Conservation (phyloP, 306 rosid species). For the Canavalia ensiformis region DNA sequence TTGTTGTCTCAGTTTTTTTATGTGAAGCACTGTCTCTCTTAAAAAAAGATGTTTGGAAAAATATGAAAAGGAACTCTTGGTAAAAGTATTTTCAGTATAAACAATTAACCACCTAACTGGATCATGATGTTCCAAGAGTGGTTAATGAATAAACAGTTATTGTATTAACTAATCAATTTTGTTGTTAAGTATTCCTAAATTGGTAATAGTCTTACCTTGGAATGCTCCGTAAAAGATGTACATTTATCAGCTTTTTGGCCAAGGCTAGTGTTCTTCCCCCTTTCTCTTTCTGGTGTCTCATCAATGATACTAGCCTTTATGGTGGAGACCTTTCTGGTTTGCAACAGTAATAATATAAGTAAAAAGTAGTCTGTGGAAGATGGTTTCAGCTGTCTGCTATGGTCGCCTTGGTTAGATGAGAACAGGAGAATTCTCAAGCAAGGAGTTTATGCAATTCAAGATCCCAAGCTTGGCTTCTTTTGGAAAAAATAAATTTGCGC, state of each 20-base stretch:
- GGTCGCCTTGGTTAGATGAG: not conserved
- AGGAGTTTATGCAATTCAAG: slow-evolving; percentile 3
- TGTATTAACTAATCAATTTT: not conserved
- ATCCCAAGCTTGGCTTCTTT: not conserved
- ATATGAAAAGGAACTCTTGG: slow-evolving; percentile 1
- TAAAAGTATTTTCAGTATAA: not conserved
- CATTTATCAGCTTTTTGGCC: not conserved
- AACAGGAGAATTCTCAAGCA: not conserved
- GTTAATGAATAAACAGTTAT: not conserved
- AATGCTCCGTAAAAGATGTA: not conserved
- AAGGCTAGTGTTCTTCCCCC: not conserved
- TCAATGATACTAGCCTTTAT: not conserved
- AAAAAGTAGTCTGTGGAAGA: not conserved
- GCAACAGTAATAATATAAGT: not conserved
- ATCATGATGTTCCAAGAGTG: not conserved
- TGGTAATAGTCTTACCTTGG: not conserved
- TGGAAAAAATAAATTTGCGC: not conserved
- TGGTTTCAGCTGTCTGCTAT: not conserved
- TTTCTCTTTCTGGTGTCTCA: not conserved
- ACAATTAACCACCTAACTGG: not conserved
- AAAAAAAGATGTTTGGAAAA: slow-evolving; percentile 6
- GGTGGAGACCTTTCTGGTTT: not conserved
- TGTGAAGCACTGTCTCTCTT: not conserved
- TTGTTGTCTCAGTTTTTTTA: slow-evolving; percentile 6
- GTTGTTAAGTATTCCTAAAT: not conserved